Base-by-base conservation (phyloP, 257 asterid genomes). In the Plectranthus barbatus region DNA sequence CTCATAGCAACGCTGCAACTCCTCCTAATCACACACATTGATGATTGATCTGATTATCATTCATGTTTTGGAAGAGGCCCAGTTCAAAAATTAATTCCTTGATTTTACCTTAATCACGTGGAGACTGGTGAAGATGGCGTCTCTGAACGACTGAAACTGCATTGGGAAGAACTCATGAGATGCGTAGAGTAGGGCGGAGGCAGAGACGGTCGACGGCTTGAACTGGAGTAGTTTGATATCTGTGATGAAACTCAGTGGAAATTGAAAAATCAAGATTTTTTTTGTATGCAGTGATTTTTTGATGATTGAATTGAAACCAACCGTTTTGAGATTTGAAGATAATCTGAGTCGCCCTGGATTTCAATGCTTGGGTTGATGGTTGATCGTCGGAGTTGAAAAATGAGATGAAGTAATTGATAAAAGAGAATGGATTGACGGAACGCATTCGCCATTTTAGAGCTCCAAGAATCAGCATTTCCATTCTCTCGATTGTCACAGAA, bases 391-490 rank as follows among this genome's bases (percentile, higher is more conserved):
- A 72, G 23, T 69, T 52, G 70, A 85, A 81, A 40, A 76, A 69
- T 0, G 79, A 42, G 69, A 85, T 61, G 74, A 83, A 85, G 75
- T 71, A 83, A 67, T 68, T 70, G 31, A 67, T 11, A 39, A 85
- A 87, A 0, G 77, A 80, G 17, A 87, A 85, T 0, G 96, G 87
- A 60, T 72, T 85, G 4, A 81, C 75, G 3, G 96, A 87, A 13
- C 87, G 78, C 96, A 81, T 83, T 72, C 96, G 31, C 96, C 96
- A 87, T 69, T 81, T 67, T 1, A 87, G 80, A 60, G 86, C 83
- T 26, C 85, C 89, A 19, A 87, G 89, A 10, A 87, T 79, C 47
- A 83, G 58, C 68, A 81, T 61, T 66, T 87, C 96, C 94, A 81
- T 87, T 70, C 84, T 69, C 66, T 76, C 74, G 15, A 83, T 72